Evolutionary conservation across 352 stramenopile species (phyloP).

Genomic region (Phytophthora syringae): DNA sequence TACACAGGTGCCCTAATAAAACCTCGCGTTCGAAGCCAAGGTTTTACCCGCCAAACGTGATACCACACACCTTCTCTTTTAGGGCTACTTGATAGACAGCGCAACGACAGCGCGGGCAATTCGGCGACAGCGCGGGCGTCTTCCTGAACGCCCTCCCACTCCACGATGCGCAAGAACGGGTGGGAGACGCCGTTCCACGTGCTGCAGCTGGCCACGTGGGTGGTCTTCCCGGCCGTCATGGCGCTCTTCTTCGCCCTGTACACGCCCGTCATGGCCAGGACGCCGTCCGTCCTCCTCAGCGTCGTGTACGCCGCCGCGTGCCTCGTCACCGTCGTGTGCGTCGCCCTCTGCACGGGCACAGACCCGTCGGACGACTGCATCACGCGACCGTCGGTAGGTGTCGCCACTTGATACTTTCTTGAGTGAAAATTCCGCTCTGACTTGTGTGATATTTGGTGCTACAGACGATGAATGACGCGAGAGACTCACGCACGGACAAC

Average conservation of each 20-base stretch:
- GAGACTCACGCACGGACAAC: conserved; percentile 44
- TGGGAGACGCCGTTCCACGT: conserved; percentile 85
- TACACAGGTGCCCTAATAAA: not conserved
- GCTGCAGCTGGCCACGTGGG: conserved; percentile 83
- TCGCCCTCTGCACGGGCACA: conserved; percentile 68
- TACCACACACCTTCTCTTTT: conserved; percentile 22
- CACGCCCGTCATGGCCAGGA: conserved; percentile 65
- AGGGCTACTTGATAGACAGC: conserved; percentile 39
- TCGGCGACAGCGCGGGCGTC: conserved; percentile 24
- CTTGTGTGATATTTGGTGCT: conserved; percentile 10
- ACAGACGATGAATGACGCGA: conserved; percentile 40
- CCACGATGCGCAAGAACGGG: conserved; percentile 71
- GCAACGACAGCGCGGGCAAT: conserved; percentile 23
- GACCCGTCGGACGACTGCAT: conserved; percentile 85
- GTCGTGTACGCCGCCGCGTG: conserved; percentile 64
- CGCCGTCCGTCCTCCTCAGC: conserved; percentile 54
- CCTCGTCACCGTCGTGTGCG: conserved; percentile 58
- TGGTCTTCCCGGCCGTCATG: conserved; percentile 84
- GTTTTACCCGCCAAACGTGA: conserved; percentile 2
- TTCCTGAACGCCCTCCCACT: conserved; percentile 1
- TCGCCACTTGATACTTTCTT: not conserved
- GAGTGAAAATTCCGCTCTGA: not conserved
- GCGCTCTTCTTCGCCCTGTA: conserved; percentile 86
- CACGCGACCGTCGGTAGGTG: conserved; percentile 59
- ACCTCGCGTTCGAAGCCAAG: not conserved